phyloP scores from a whole-genome alignment of 768 basidiomycete genomes.

The Naganishia kalamii region DNA sequence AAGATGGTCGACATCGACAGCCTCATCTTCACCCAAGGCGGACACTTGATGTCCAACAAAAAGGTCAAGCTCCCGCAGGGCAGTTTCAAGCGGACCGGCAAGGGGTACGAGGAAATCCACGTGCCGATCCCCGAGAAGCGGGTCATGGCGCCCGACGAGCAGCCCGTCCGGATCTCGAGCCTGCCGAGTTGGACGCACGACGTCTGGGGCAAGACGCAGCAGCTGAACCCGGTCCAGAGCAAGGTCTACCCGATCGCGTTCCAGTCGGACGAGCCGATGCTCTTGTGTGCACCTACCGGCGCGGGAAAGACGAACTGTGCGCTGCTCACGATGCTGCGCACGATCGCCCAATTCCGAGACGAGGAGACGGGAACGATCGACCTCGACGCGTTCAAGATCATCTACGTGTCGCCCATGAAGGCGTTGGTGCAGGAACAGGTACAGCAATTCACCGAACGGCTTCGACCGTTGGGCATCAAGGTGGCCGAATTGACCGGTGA shows the following conservation, averaged over 20 bases:
- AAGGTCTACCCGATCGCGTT: conserved; percentile 88
- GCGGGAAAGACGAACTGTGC: conserved; percentile 99
- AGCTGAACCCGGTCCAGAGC: conserved; percentile 85
- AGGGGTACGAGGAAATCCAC: conserved; percentile 97
- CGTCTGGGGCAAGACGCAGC: conserved; percentile 64
- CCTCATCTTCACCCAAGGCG: conserved; percentile 94
- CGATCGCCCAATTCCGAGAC: conserved; percentile 80
- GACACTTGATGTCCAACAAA: conserved; percentile 96
- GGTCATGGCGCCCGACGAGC: conserved; percentile 53
- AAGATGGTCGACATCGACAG: conserved; percentile 78
- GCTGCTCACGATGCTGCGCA: conserved; percentile 86
- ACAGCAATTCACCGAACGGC: conserved; percentile 77
- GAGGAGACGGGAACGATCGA: conserved; percentile 72
- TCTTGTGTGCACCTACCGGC: conserved; percentile 96
- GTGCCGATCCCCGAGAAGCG: conserved; percentile 86
- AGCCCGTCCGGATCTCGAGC: conserved; percentile 58
- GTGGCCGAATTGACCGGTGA: conserved; percentile 96
- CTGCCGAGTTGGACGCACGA: conserved; percentile 80
- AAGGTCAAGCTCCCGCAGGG: conserved; percentile 96
- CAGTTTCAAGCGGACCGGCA: conserved; percentile 91
- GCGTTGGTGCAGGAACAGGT: conserved; percentile 99
- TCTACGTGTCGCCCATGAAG: conserved; percentile 99
- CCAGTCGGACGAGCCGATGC: conserved; percentile 77
- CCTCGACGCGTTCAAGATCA: conserved; percentile 85
- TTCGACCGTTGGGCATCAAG: conserved; percentile 65